A percentile compares a stretch with the other conserved stretches of the same genome.
Conservation (phyloP, 1,139 yeast genomes). For the Suhomyces maxii region DNA sequence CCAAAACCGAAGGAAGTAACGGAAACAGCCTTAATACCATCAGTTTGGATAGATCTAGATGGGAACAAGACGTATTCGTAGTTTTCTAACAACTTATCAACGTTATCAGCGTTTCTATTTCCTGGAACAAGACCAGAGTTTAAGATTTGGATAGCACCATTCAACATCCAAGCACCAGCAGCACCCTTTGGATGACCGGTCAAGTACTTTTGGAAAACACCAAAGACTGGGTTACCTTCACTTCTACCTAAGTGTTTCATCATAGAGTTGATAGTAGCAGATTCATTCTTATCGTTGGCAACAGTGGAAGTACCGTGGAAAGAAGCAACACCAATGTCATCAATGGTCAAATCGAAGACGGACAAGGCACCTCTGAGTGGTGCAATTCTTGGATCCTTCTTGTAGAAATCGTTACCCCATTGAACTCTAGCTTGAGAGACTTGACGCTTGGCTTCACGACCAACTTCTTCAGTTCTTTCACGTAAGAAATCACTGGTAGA, state of each 20-base stretch:
- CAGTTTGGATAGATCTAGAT: conserved; percentile 89
- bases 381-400: conserved; percentile 89
- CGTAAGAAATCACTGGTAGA: conserved; percentile 56
- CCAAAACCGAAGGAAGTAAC: conserved; percentile 98
- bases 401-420: conserved; percentile 96
- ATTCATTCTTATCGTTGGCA: conserved; percentile 98
- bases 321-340: conserved; percentile 95
- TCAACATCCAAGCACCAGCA: conserved; percentile 99
- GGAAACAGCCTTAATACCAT: conserved; percentile 96
- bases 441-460: conserved; percentile 83
- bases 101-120: conserved; percentile 96
- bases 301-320: conserved; percentile 99
- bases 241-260: conserved; percentile 94
- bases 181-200: conserved; percentile 99
- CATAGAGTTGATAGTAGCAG: conserved; percentile 87
- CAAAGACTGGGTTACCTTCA: conserved; percentile 95
- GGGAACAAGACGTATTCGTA: conserved; percentile 91
- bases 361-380: conserved; percentile 98
- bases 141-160: conserved; percentile 93
- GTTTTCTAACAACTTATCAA: conserved; percentile 78
- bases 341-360: conserved; percentile 86
- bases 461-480: conserved; percentile 87
- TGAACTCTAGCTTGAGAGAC: conserved; percentile 84
- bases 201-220: conserved; percentile 97
- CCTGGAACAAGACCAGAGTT: conserved; percentile 97